A percentile compares a stretch with the other conserved stretches of the same genome.
phyloP scores from a whole-genome alignment of 495 filamentous ascomycete genomes.

The Lineolata rhizophorae region DNA sequence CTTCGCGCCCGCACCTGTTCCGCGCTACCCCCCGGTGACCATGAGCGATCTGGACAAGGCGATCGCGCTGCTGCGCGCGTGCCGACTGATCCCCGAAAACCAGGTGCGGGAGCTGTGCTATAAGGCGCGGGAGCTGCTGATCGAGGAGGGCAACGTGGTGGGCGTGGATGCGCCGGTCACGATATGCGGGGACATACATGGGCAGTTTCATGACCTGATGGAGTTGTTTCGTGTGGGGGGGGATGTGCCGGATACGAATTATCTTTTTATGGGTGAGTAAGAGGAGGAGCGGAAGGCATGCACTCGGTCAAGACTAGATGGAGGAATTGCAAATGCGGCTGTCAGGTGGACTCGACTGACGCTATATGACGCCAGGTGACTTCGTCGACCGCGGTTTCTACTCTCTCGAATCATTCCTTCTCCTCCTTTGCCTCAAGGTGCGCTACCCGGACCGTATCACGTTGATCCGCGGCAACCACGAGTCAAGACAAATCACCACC shows the following conservation, averaged over 20 bases:
- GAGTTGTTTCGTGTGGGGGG: conserved; percentile 92
- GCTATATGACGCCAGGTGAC: conserved; percentile 50
- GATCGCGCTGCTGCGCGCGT: conserved; percentile 82
- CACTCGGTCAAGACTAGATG: not conserved
- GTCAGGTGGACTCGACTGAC: conserved; percentile 1
- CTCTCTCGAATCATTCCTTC: conserved; percentile 85
- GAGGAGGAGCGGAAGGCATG: too few relatives aligned
- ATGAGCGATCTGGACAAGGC: conserved; percentile 88
- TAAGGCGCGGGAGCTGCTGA: conserved; percentile 88
- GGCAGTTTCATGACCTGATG: conserved; percentile 85
- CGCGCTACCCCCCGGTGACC: too few relatives aligned
- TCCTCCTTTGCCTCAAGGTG: conserved; percentile 89
- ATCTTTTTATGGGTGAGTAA: conserved; percentile 44
- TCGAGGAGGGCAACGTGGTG: conserved; percentile 96
- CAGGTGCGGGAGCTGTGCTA: conserved; percentile 94
- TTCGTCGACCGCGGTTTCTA: conserved; percentile 98
- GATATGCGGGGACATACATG: conserved; percentile 89
- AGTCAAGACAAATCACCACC: conserved; percentile 90
- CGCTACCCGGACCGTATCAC: conserved; percentile 97
- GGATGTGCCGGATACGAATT: conserved; percentile 95
- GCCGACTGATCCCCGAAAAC: conserved; percentile 84
- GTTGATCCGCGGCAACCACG: conserved; percentile 89
- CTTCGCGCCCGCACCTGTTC: too few relatives aligned
- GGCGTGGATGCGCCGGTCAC: conserved; percentile 91
- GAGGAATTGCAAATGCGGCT: not conserved